Percentiles rank a stretch among this genome's conserved stretches.
Evolutionary conservation across 2,329 filamentous ascomycete species (phyloP).

Genomic region (Cercospora janseana): DNA sequence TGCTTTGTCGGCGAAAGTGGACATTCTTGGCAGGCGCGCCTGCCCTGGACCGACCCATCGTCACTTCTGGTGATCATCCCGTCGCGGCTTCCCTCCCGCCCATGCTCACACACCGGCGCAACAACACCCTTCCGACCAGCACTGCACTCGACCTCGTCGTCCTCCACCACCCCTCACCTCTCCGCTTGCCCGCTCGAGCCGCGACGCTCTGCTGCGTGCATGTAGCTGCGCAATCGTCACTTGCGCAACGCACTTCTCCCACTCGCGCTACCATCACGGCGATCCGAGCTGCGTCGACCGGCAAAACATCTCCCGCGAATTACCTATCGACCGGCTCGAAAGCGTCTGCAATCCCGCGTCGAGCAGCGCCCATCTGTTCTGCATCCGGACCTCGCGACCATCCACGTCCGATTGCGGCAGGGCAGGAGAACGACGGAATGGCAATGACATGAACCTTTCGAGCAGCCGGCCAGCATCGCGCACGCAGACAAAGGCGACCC

Average conservation of each 20-base stretch:
- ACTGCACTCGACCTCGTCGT: constrained; percentile 4
- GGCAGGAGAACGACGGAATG: constrained; percentile 3
- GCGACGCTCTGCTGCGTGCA: background rate
- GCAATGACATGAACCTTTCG: constrained; percentile 27
- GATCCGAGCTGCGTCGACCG: constrained; percentile 6
- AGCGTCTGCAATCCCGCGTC: background rate
- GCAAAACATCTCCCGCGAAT: background rate
- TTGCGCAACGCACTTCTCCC: background rate
- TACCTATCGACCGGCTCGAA: background rate
- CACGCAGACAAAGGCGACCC: constrained; percentile 22
- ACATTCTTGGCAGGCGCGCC: constrained; percentile 1
- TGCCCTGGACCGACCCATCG: constrained; percentile 1
- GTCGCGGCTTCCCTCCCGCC: constrained; percentile 1
- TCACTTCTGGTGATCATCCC: constrained; percentile 5
- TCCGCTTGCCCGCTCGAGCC: background rate
- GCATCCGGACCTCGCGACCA: background rate
- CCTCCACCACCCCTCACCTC: background rate
- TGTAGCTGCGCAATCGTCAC: background rate
- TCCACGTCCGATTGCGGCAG: constrained; percentile 6
- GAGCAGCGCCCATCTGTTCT: no score
- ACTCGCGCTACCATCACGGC: constrained; percentile 7
- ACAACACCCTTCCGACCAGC: background rate
- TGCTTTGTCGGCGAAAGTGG: constrained; percentile 1
- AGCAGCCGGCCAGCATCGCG: constrained; percentile 30
- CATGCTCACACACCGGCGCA: constrained; percentile 3